A percentile compares a stretch with the other conserved stretches of the same genome.
Evolutionary conservation across 2,329 filamentous ascomycete genomes (phyloP).

Genomic region (Aureobasidium sp.): DNA sequence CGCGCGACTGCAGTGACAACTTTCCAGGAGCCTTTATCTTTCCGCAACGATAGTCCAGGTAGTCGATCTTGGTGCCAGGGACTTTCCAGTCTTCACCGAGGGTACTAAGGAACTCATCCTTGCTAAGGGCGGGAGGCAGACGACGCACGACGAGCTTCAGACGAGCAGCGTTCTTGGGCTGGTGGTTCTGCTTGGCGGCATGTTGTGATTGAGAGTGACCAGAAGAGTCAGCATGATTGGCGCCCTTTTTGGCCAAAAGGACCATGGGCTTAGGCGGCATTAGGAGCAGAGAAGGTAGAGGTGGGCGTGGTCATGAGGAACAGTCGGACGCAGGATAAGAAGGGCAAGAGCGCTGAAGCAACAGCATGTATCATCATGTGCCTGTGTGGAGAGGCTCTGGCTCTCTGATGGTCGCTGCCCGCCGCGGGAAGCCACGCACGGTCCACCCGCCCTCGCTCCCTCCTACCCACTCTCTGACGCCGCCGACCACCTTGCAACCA

Average conservation of each 20-base stretch:
- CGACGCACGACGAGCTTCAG: constrained; percentile 80
- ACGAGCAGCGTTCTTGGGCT: constrained; percentile 43
- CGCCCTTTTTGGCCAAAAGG: constrained; percentile 8
- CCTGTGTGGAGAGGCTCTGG: background rate
- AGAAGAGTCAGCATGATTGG: background rate
- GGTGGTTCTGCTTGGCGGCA: constrained; percentile 4
- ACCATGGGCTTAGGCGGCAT: constrained; percentile 10
- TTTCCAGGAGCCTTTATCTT: constrained; percentile 88
- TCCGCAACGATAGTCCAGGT: constrained; percentile 62
- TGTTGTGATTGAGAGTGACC: background rate
- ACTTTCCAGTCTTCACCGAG: constrained; percentile 74
- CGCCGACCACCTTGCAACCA: background rate
- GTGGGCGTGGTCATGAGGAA: background rate
- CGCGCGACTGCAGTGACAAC: constrained; percentile 68
- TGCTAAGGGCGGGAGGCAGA: constrained; percentile 76
- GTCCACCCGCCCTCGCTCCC: background rate
- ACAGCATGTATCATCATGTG: background rate
- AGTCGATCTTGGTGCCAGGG: constrained; percentile 77
- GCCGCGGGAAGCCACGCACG: background rate
- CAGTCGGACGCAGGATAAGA: background rate
- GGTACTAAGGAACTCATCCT: constrained; percentile 62
- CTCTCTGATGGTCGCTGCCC: background rate
- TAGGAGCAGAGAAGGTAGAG: background rate
- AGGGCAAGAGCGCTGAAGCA: background rate
- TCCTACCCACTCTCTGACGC: background rate